Conservation (phyloP, 345 rosid species). For the Iberis pinnata region DNA sequence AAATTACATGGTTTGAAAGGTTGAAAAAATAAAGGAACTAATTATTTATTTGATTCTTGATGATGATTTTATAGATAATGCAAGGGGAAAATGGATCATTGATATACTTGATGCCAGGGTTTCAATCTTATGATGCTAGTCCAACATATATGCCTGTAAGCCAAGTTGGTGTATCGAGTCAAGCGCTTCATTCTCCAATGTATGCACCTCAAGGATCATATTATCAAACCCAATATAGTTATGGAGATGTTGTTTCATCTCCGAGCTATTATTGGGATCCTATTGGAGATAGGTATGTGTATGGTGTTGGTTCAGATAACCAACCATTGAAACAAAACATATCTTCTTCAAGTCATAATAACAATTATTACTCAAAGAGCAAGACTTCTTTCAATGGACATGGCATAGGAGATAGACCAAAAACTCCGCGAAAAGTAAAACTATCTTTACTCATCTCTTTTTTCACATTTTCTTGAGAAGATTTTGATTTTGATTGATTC, state of each 20-base stretch:
- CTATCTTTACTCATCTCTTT: neutral
- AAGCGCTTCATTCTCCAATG: constrained; percentile 32
- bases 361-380: constrained; percentile 21
- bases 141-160: constrained; percentile 32
- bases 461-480: neutral
- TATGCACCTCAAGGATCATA: constrained; percentile 36
- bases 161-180: constrained; percentile 29
- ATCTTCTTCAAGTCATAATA: constrained; percentile 35
- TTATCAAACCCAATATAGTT: constrained; percentile 31
- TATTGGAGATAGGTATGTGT: constrained; percentile 29
- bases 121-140: constrained; percentile 36
- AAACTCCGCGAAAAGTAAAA: constrained; percentile 37
- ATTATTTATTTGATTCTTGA: neutral
- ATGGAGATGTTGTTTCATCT: constrained; percentile 34
- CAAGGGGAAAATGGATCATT: constrained; percentile 50
- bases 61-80: constrained; percentile 31
- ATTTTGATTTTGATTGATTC: neutral
- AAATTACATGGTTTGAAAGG: too few species aligned
- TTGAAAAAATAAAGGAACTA: too few species aligned
- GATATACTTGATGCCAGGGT: constrained; percentile 41
- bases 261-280: constrained; percentile 36
- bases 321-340: constrained; percentile 31
- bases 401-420: constrained; percentile 32
- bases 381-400: constrained; percentile 32
- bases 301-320: constrained; percentile 29